Evolutionary conservation across 176 grass and related monocot species (phyloP).

Genomic region (Themeda triandra): DNA sequence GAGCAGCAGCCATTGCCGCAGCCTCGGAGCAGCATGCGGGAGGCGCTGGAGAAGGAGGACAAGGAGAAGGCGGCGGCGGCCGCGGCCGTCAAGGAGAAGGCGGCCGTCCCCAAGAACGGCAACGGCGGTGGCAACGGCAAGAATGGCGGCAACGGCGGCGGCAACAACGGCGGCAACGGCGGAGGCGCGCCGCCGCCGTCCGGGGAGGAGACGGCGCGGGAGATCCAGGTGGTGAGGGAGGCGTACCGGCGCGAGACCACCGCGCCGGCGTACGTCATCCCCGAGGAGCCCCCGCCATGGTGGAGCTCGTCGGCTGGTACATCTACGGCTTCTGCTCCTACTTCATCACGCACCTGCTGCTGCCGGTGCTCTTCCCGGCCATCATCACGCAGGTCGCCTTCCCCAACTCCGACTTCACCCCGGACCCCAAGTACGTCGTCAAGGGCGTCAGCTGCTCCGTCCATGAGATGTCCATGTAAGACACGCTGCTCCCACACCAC

Average conservation of each 20-base stretch:
- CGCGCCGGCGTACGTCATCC: slow-evolving; percentile 56
- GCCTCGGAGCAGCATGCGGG: slow-evolving; percentile 73
- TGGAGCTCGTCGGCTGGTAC: slow-evolving; percentile 74
- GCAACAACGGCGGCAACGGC: not conserved
- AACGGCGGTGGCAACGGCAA: not conserved
- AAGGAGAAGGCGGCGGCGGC: slow-evolving; percentile 62
- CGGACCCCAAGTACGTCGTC: slow-evolving; percentile 31
- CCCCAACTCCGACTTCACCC: slow-evolving; percentile 52
- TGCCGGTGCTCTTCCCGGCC: slow-evolving; percentile 82
- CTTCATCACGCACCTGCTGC: slow-evolving; percentile 77
- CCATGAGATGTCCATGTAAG: slow-evolving; percentile 89
- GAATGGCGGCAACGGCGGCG: not conserved
- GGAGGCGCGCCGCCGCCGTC: not conserved
- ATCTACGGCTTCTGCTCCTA: slow-evolving; percentile 87
- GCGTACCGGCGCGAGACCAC: slow-evolving; percentile 52
- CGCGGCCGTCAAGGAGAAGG: slow-evolving; percentile 43
- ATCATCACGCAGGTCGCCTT: slow-evolving; percentile 77
- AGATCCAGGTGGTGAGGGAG: slow-evolving; percentile 72
- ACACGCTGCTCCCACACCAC: not conserved
- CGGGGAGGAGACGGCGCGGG: slow-evolving; percentile 48
- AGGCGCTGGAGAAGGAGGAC: slow-evolving; percentile 77
- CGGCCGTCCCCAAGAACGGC: not conserved
- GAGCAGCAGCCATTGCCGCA: slow-evolving; percentile 60
- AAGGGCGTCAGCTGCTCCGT: slow-evolving; percentile 62
- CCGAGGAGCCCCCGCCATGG: slow-evolving; percentile 64